These are phyloP conservation scores for Lycium barbarum DNA, from an alignment of 257 asterid species.

Conservation along the genomic window DNA sequence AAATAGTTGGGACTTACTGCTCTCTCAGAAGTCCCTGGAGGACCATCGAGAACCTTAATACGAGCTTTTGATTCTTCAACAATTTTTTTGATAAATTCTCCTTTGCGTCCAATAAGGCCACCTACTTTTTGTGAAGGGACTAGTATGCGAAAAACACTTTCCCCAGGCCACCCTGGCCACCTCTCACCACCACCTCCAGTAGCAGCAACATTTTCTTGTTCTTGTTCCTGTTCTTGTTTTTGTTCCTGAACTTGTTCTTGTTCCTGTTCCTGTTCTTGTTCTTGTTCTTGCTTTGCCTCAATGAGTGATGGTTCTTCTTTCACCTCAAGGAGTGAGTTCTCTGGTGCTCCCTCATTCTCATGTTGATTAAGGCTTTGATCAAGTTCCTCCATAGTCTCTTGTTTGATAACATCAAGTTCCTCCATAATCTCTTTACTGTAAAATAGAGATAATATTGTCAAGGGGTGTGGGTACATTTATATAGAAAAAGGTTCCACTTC, in stretches of 20 bases:
- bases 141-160: slow-evolving; percentile 85
- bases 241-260: slow-evolving; percentile 29
- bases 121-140: slow-evolving; percentile 99
- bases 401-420: slow-evolving; percentile 26
- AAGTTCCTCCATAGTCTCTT: slow-evolving; percentile 61
- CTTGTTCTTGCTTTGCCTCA: slow-evolving; percentile 38
- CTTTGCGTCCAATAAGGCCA: slow-evolving; percentile 96
- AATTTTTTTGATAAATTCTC: slow-evolving; percentile 90
- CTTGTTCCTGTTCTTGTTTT: slow-evolving; percentile 48
- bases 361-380: slow-evolving; percentile 46
- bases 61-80: slow-evolving; percentile 98
- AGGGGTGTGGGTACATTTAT: background rate
- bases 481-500: background rate
- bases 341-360: slow-evolving; percentile 38
- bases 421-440: slow-evolving; percentile 31
- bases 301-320: slow-evolving; percentile 15
- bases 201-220: slow-evolving; percentile 50
- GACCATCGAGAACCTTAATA: slow-evolving; percentile 96
- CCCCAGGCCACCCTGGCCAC: slow-evolving; percentile 99
- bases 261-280: slow-evolving; percentile 31
- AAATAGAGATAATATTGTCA: slow-evolving; percentile 13
- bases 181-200: slow-evolving; percentile 62
- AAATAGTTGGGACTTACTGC: slow-evolving; percentile 68
- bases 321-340: slow-evolving; percentile 28
- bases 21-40: slow-evolving; percentile 93